Conservation (phyloP, 495 filamentous ascomycete species). For the Neohortaea acidophila region DNA sequence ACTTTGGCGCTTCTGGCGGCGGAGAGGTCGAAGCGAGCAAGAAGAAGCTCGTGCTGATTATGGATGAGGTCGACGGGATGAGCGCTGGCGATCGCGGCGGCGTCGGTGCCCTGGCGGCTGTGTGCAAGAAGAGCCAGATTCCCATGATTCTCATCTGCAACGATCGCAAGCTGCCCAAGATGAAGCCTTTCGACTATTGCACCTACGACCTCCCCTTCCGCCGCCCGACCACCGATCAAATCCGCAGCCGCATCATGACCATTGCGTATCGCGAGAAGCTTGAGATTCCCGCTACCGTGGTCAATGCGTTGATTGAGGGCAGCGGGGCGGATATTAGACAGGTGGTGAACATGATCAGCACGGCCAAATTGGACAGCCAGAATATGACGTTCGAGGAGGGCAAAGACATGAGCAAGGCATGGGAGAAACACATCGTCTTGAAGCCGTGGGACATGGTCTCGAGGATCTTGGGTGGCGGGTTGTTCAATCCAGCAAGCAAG, state of each 20-base stretch:
- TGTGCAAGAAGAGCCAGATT: conserved; percentile 88
- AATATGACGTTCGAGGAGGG: conserved; percentile 66
- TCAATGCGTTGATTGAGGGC: conserved; percentile 89
- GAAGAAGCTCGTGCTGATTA: conserved; percentile 86
- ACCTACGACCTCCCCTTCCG: conserved; percentile 74
- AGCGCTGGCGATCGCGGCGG: conserved; percentile 92
- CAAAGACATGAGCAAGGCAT: conserved; percentile 86
- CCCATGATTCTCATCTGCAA: conserved; percentile 98
- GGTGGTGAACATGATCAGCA: conserved; percentile 96
- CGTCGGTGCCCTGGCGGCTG: conserved; percentile 80
- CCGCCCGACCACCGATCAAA: conserved; percentile 75
- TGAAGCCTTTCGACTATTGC: conserved; percentile 88
- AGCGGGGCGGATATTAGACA: conserved; percentile 91
- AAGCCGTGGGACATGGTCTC: conserved; percentile 96
- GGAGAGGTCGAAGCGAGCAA: conserved; percentile 53
- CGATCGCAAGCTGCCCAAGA: conserved; percentile 79
- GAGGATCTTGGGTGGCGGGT: conserved; percentile 75
- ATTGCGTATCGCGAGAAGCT: conserved; percentile 86
- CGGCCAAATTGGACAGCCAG: conserved; percentile 70
- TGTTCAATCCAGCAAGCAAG: conserved; percentile 69
- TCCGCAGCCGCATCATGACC: conserved; percentile 78
- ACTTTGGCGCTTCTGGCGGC: conserved; percentile 63
- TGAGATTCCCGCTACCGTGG: conserved; percentile 69
- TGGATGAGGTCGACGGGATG: conserved; percentile 99
- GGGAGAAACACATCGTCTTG: conserved; percentile 92